Evolutionary conservation across 805 yeast genomes (phyloP).

Genomic region (Candida orba): DNA sequence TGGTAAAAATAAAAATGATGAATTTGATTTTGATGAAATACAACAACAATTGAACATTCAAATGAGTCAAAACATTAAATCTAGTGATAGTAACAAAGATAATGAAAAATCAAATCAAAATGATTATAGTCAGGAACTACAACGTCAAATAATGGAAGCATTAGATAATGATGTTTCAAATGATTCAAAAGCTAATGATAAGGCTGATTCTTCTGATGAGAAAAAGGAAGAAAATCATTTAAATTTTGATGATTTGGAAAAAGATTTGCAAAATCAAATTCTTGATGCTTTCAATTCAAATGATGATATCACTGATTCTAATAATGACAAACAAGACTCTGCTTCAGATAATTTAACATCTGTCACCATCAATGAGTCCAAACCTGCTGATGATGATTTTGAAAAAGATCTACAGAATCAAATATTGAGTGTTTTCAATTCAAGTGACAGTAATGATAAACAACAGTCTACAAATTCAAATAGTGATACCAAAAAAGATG

Average conservation of each 20-base stretch:
- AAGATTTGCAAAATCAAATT: conserved; percentile 20
- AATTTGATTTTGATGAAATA: too few species aligned
- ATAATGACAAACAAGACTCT: too few species aligned
- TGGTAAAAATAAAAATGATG: too few species aligned
- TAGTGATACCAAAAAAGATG: too few species aligned
- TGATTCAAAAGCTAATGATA: background rate
- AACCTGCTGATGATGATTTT: background rate
- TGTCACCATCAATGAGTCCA: too few species aligned
- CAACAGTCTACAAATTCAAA: too few species aligned
- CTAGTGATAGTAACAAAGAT: too few species aligned
- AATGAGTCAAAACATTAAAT: too few species aligned
- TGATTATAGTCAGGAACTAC: conserved; percentile 12
- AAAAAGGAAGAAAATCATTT: too few species aligned
- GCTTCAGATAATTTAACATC: too few species aligned
- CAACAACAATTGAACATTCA: too few species aligned
- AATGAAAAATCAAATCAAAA: background rate
- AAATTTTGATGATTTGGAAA: conserved; percentile 10
- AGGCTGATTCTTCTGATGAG: background rate
- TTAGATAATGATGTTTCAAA: conserved; percentile 1
- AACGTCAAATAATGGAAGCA: conserved; percentile 16
- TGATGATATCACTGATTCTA: conserved; percentile 1
- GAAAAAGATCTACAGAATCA: conserved; percentile 3
- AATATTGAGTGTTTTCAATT: background rate
- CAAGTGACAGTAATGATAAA: too few species aligned
- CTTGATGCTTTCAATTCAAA: conserved; percentile 15